Evolutionary conservation across 2,329 filamentous ascomycete genomes (phyloP).

Genomic region (Hymenoscyphus albidus): DNA sequence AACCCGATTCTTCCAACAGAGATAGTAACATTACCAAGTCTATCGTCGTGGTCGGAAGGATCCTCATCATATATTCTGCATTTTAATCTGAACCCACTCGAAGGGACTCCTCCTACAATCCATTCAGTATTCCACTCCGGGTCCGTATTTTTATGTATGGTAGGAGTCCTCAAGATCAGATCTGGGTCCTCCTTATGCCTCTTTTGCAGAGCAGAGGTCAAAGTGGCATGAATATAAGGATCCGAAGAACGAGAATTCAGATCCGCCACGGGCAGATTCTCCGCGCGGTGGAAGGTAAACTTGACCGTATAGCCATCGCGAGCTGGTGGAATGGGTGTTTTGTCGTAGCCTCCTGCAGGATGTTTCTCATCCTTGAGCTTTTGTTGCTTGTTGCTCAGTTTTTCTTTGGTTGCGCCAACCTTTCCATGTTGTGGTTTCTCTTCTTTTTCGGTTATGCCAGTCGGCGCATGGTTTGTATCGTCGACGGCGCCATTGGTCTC

Average conservation of each 20-base stretch:
- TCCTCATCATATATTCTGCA: conserved; percentile 90
- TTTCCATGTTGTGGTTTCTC: conserved; percentile 14
- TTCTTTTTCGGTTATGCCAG: conserved; percentile 21
- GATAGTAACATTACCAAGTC: conserved; percentile 81
- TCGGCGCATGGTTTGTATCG: conserved; percentile 14
- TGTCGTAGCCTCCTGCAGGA: conserved; percentile 66
- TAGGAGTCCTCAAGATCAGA: conserved; percentile 70
- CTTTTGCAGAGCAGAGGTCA: conserved; percentile 62
- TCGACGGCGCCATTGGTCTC: conserved; percentile 7
- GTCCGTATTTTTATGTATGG: conserved; percentile 66
- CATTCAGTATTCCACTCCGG: conserved; percentile 82
- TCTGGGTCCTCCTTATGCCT: conserved; percentile 84
- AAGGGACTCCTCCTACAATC: conserved; percentile 82
- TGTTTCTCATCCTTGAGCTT: conserved; percentile 33
- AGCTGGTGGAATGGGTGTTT: conserved; percentile 69
- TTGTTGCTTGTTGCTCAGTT: conserved; percentile 31
- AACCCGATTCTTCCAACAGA: conserved; percentile 56
- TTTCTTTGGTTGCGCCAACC: conserved; percentile 27
- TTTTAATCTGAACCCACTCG: conserved; percentile 77
- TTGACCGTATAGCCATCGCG: conserved; percentile 79
- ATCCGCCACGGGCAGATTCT: conserved; percentile 79
- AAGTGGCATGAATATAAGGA: conserved; percentile 74
- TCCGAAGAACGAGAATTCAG: conserved; percentile 74
- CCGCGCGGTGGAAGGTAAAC: conserved; percentile 78
- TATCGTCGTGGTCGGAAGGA: conserved; percentile 77